A percentile compares a stretch with the other conserved stretches of the same genome.
Conservation (phyloP, 306 rosid genomes). For the Albizia julibrissin region DNA sequence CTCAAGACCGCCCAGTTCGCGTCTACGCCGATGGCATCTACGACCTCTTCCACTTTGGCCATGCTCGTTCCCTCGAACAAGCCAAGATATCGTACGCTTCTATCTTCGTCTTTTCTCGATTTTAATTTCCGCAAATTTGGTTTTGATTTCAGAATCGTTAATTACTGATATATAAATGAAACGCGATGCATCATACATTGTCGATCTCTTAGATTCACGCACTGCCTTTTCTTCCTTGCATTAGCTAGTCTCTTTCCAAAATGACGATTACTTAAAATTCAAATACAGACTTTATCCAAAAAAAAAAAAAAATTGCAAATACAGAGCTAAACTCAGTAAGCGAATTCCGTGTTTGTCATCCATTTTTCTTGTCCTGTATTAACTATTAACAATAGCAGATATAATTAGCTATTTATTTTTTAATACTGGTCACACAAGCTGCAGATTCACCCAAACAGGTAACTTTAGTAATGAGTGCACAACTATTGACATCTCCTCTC, state of each 20-base stretch:
- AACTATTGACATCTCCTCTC: not conserved
- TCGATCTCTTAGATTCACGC: not conserved
- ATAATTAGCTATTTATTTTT: too few relatives aligned
- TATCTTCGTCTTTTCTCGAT: not conserved
- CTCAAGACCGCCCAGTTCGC: constrained; percentile 53
- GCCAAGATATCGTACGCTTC: constrained; percentile 69
- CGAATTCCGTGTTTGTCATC: not conserved
- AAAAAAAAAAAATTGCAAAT: too few relatives aligned
- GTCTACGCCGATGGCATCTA: constrained; percentile 90
- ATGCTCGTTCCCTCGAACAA: constrained; percentile 86
- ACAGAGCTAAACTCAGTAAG: not conserved
- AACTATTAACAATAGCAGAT: not conserved
- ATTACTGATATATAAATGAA: not conserved
- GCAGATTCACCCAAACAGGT: not conserved
- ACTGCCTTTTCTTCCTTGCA: not conserved
- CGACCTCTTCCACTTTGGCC: constrained; percentile 89
- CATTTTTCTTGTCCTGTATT: not conserved
- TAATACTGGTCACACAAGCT: not conserved
- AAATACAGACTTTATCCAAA: not conserved
- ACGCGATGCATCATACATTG: not conserved
- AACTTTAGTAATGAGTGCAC: not conserved
- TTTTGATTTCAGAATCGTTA: not conserved
- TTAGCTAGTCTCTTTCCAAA: too few relatives aligned
- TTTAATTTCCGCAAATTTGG: not conserved
- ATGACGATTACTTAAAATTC: too few relatives aligned